A percentile compares a stretch with the other conserved stretches of the same genome.
Conservation (phyloP, 2,329 filamentous ascomycete species). For the Stromatinia cepivora region DNA sequence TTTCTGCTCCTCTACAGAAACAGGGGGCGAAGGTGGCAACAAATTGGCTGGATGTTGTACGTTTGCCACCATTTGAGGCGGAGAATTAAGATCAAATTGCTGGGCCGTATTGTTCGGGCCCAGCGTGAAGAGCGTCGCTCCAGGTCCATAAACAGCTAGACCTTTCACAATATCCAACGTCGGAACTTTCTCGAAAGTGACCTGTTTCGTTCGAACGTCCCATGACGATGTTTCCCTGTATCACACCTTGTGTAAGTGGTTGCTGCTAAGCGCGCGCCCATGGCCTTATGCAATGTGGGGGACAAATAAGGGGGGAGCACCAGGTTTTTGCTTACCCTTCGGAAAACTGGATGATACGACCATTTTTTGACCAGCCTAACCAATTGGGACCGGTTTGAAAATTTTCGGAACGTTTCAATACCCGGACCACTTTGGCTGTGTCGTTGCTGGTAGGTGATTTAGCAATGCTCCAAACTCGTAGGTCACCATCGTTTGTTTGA, state of each 20-base stretch:
- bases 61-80: conserved; percentile 76
- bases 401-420: conserved; percentile 77
- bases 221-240: conserved; percentile 84
- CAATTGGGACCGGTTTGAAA: conserved; percentile 78
- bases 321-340: conserved; percentile 68
- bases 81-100: conserved; percentile 90
- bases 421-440: conserved; percentile 82
- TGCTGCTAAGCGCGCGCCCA: conserved; percentile 50
- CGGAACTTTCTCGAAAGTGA: conserved; percentile 85
- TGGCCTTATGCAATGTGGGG: conserved; percentile 39
- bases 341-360: conserved; percentile 87
- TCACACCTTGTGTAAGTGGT: conserved; percentile 41
- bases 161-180: conserved; percentile 80
- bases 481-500: conserved; percentile 86
- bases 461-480: conserved; percentile 94
- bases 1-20: conserved; percentile 72
- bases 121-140: conserved; percentile 88
- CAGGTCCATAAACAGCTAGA: conserved; percentile 84
- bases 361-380: conserved; percentile 99
- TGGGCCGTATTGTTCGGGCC: conserved; percentile 87
- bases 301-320: conserved; percentile 19
- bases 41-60: conserved; percentile 81
- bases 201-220: conserved; percentile 98
- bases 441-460: conserved; percentile 73
- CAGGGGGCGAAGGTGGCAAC: conserved; percentile 77